Evolutionary conservation across 805 yeast genomes (phyloP), one percentile per base, ranked within the genome.

Genomic region (Limtongia smithiae): DNA sequence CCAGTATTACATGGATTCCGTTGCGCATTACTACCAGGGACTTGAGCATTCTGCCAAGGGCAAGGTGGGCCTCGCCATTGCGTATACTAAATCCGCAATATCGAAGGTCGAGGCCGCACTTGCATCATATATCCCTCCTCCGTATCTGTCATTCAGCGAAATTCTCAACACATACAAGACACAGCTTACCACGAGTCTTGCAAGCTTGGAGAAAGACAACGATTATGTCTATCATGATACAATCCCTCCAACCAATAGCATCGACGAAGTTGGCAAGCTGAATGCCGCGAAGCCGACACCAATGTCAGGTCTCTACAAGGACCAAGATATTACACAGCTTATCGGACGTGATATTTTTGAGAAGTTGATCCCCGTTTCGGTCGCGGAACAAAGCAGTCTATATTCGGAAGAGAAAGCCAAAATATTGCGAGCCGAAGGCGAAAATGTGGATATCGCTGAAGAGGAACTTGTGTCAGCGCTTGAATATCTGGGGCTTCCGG

Each of bases 351-450:
- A 81, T 53, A 72, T 91, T 39, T 87, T 87, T 66, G 83, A 77
- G 41, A 83, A 82, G 54, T 85, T 91, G 18, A 80, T 93, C 4
- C 97, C 97, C 1, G 72, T 89, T 62, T 78, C 81, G 30, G 88
- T 91, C 17, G 95, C 89, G 62, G 96, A 91, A 67, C 80, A 85
- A 59, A 78, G 87, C 45, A 86, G 96, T 54, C 72, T 82, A 55
- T 93, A 93, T 65, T 84, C 96, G 0, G 98, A 91, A 64, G 89
- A 86, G 63, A 85, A 87, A 65, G 91, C 96, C 0, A 80, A 77
- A 55, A 68, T 86, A 32, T 67, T 88, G 39, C 76, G 97, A 60
- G 74, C 71, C 37, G 89, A 87, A 61, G 74, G 81, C 38, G 97
- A 90, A 52, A 75, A 75, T 51, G 76, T 80, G 20, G 90, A 85